Evolutionary conservation across 2,329 filamentous ascomycete species (phyloP).

Genomic region (Pseudogymnoascus verrucosus): DNA sequence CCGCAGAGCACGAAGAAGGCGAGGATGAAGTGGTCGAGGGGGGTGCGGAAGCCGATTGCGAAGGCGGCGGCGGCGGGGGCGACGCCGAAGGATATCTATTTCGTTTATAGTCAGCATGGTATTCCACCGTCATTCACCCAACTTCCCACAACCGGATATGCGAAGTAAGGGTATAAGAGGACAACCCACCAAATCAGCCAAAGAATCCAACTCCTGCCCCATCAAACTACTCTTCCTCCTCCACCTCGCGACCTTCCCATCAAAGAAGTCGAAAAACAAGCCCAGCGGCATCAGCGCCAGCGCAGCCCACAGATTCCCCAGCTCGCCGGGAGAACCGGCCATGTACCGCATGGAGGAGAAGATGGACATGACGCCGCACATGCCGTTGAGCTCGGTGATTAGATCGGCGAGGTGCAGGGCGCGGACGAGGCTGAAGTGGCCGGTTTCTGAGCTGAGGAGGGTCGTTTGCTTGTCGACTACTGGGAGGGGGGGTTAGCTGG

Average conservation of each 20-base stretch:
- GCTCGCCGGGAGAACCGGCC: conserved; percentile 59
- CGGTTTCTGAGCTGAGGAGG: conserved; percentile 59
- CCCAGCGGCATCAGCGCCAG: conserved; percentile 85
- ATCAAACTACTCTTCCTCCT: conserved; percentile 94
- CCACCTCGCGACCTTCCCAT: conserved; percentile 94
- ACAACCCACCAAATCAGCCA: conserved; percentile 75
- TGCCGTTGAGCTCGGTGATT: conserved; percentile 77
- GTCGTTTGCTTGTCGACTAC: conserved; percentile 66
- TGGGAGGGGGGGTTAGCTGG: background rate
- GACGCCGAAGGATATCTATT: conserved; percentile 88
- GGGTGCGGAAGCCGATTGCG: conserved; percentile 77
- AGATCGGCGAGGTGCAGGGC: conserved; percentile 74
- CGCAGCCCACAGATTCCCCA: conserved; percentile 69
- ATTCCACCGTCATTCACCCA: background rate
- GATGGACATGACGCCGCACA: conserved; percentile 89
- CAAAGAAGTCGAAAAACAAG: conserved; percentile 96
- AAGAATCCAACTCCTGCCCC: conserved; percentile 93
- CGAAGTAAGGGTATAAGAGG: background rate
- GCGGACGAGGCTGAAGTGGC: conserved; percentile 63
- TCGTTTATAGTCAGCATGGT: background rate
- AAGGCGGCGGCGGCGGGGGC: conserved; percentile 83
- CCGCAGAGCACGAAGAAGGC: conserved; percentile 92
- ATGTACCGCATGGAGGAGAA: conserved; percentile 86
- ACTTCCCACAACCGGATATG: background rate
- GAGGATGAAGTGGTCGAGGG: conserved; percentile 69